Evolutionary conservation across 2,329 filamentous ascomycete species (phyloP), one percentile per base, ranked within the genome.

Genomic region (Nemania diffusa): DNA sequence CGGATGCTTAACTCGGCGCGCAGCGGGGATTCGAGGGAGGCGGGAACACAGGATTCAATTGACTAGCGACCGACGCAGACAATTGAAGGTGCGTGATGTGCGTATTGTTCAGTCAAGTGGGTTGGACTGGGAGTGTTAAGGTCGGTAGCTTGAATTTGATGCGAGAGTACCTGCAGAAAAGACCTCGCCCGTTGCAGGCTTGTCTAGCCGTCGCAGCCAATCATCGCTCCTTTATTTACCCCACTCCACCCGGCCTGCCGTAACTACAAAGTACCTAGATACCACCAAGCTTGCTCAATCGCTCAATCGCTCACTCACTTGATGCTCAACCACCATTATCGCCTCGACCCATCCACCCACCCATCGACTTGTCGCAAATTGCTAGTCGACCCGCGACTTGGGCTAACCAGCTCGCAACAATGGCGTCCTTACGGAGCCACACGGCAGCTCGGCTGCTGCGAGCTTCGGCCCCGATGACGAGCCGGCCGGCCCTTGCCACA

Each of bases 371-470:
- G 17, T 56, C 48, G 57, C n/a, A 55, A 37, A 65, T 71, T 65
- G 53, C 62, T 61, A 40, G 61, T 71, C 67, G 42, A 63, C 27
- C 64, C 15, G 57, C 67, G 56, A 37, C 61, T n/a, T 56, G 55
- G 56, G 44, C 55, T 32, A 48, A 6, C 46, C 57, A n/a, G 48
- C 32, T 62, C 55, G 61, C 51, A 63, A 58, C n/a, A 26, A 72
- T 72, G 68, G 69, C 70, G 17, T 71, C 91, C 69, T 82, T 93
- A 78, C 85, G 90, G 81, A 81, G 86, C 51, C 84, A 84, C 67
- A 80, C 83, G 69, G 82, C 85, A 56, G 81, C 82, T 61, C 83
- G 83, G 68, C 77, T 90, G 73, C 80, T 90, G 72, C 83, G 84
- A 76, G 81, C 77, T 71, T 81, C 82, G 42, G 74, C 77, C 58